phyloP scores from a whole-genome alignment of 352 stramenopile species.

The Globisporangium nunn region DNA sequence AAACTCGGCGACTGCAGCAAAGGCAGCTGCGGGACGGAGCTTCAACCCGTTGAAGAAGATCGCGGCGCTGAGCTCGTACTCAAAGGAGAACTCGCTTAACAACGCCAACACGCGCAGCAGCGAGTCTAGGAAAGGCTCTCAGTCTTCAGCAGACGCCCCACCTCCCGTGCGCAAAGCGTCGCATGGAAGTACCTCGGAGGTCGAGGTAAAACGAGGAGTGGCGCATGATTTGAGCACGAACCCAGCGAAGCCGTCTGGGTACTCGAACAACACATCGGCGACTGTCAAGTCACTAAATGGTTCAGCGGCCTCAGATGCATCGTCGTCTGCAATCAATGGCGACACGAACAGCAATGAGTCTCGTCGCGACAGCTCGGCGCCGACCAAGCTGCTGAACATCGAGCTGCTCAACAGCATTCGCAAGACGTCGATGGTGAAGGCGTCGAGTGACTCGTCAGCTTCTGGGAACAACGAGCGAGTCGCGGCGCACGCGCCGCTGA shows the following conservation, averaged over 20 bases:
- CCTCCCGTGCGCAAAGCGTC: slow-evolving; percentile 15
- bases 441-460: slow-evolving; percentile 23
- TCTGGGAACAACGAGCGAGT: slow-evolving; percentile 10
- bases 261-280: slow-evolving; percentile 6
- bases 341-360: slow-evolving; percentile 15
- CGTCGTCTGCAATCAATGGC: not conserved
- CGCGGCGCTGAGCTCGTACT: slow-evolving; percentile 29
- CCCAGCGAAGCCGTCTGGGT: slow-evolving; percentile 4
- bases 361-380: slow-evolving; percentile 6
- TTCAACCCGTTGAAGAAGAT: slow-evolving; percentile 69
- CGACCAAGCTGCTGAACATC: slow-evolving; percentile 34
- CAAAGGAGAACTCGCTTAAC: slow-evolving; percentile 35
- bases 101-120: slow-evolving; percentile 24
- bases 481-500: slow-evolving; percentile 19
- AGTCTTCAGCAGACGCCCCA: slow-evolving; percentile 16
- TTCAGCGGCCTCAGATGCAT: not conserved
- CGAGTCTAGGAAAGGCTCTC: slow-evolving; percentile 11
- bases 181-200: slow-evolving; percentile 14
- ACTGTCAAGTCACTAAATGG: slow-evolving; percentile 1
- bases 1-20: not conserved
- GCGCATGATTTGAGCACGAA: slow-evolving; percentile 14
- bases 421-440: slow-evolving; percentile 34
- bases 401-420: slow-evolving; percentile 25
- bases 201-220: slow-evolving; percentile 32
- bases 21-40: slow-evolving; percentile 18